Base-by-base conservation (phyloP, 2,329 filamentous ascomycete species). In the Colletotrichum tamarilloi region DNA sequence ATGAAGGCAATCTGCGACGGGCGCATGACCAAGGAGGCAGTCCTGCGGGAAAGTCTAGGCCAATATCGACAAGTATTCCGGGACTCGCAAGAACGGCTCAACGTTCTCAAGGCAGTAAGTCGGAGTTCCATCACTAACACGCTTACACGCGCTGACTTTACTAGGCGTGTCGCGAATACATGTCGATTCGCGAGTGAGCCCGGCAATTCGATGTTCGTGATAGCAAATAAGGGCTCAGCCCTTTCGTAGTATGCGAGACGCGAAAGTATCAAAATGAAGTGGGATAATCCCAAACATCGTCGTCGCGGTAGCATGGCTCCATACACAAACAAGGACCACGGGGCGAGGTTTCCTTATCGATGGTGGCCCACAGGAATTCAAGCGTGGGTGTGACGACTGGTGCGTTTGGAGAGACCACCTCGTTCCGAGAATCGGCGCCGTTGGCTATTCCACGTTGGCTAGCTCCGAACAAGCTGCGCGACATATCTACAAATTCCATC, bases 1-100 rank as follows among this genome's bases (percentile, higher is more conserved):
- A 98, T 99, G 96, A 97, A 95, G 81, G 94, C 94, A 71, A 98
- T 99, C 70, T 98, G 97, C 83, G 95, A 96, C 73, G 97, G 97
- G 30, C 91, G 90, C 64, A 93, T 91, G 76, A 94, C 92, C 42
- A 92, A 91, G 78, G 88, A 90, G 67, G 89, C 90, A 24, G 94
- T 99, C 59, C 89, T 99, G 55, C 88, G 92, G 67, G 92, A 97
- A 81, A 98, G 93, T 80, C 86, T 99, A 68, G 90, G 92, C 74
- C 94, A 97, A 85, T 99, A 98, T 82, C 91, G 92, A 63, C 91
- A 92, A 66, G 94, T 98, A 16, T 99, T 96, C 83, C 87, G 93
- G 77, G 93, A 95, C 79, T 95, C 95, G 1, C 90, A 92, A 77
- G 91, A 93, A 80, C 92, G 94, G 80, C 89, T 98, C 69, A 88